Evolutionary conservation across 306 rosid genomes (phyloP), one percentile per base, ranked within the genome.

Genomic region (Lagenaria siceraria): DNA sequence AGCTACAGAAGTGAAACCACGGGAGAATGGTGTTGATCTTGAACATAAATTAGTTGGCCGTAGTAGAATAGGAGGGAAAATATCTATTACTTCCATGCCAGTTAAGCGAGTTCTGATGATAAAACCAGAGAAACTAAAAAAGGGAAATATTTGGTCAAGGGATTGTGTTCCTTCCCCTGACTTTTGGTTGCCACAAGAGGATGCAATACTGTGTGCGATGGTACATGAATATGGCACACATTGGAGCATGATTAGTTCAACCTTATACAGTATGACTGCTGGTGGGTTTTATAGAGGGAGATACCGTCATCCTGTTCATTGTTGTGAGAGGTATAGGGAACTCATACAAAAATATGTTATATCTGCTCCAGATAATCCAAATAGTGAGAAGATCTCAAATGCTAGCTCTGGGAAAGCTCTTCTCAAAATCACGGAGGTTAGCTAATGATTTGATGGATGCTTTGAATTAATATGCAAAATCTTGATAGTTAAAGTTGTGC

Each of bases 251-350:
- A 96, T 92, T 80, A 92, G 99, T 24, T 97, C 92, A 48, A 84
- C 81, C 15, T 90, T 95, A 53, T 88, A 90, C 78, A 85, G 96
- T 43, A 89, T 92, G 93, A 82, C 91, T 64, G 88, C 96, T 78
- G 99, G 99, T 72, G 99, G 99, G 55, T 84, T 85, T 78, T 90
- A 89, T 80, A 83, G 93, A 87, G 99, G 99, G 53, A 87, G 96
- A 77, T 92, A 89, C 83, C 97, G 97, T 48, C 99, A 92, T 92
- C 96, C 97, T 31, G 92, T 84, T 76, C 97, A 92, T 88, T 95
- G 97, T 76, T 92, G 99, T 80, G 99, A 95, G 88, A 90, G 99
- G 79, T 95, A 84, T 78, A 85, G 99, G 80, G 99, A 95, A 79
- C 90, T 95, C 64, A 81, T 95, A 79, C 97, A 95, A 78, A 90